Evolutionary conservation across 768 basidiomycete species (phyloP), one percentile per base, ranked within the genome.

Genomic region (Termitomyces sp.): DNA sequence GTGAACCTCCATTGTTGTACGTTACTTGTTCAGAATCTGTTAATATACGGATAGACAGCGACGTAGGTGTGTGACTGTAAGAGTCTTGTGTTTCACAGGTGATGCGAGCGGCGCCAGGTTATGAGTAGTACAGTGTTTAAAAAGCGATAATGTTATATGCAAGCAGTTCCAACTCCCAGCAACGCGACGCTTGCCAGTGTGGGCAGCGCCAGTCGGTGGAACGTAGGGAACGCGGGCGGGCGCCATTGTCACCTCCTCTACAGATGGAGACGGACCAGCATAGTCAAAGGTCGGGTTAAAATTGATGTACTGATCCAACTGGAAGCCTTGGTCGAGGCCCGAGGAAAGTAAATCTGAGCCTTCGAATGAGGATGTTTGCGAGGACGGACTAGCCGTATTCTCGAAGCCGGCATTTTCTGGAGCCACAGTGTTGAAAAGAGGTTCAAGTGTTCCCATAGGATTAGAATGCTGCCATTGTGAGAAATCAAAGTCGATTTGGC

Each of bases 181-280:
- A 38, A 81, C 83, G 4, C 84, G 80, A 41, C 84, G 77, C 24
- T 70, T 75, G 9, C 77, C 74, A 1, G 77, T 74, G 54, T 77
- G 61, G 3, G 68, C 64, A 21, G 84, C 83, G 47, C 82, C 84
- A 12, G 81, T 57, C 14, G 84, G 83, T 5, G 84, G 84, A 0
- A 72, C 66, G 58, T 85, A 85, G 2, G 72, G 57, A 37, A 57
- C 41, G 45, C 65, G 65, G 22, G 65, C 55, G 51, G 63, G 63
- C 35, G 56, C 50, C 40, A 60, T 60, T 15, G 59, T 50, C 14
- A 57, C 57, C 21, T 57, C 64, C 49, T 58, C 54, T 47, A 53
- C 56, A 30, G 49, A 41, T 7, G 57, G 57, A 42, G 58, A 53
- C 2, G 59, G 51, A 35, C 53, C 38, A 15, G 34, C 53, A 44